Base-by-base conservation (phyloP, 148 eudicot species). In the Vaccinium myrtillus region DNA sequence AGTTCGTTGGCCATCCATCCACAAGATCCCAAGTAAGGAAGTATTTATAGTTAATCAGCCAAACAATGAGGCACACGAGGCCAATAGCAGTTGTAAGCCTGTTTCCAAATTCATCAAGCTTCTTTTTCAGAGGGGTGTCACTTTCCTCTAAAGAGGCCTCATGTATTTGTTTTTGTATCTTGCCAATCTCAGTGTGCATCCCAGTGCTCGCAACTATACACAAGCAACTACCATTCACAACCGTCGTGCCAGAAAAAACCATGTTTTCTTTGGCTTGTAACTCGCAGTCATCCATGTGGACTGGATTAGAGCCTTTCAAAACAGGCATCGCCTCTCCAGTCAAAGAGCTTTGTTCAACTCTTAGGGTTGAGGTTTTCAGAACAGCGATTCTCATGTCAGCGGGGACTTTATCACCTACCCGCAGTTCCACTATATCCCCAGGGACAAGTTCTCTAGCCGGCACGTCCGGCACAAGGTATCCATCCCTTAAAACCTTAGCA, bases 321-420 rank as follows among this genome's bases (percentile, higher is more conserved):
- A 94, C 98, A 21, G 98, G 96, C 94, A 93, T 92, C 0, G 96
- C 89, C 85, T 94, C 98, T 56, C 98, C 98, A 0, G 98, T 94
- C 88, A 94, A 87, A 0, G 98, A 94, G 84, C 98, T 93, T 80
- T 94, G 96, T 80, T 94, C 98, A 6, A 90, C 92, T 84, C 98
- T 89, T 25, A 94, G 73, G 65, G 96, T 94, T 48, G 96, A 92
- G 23, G 96, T 93, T 88, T 90, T 94, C 54, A 94, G 70, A 4
- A 61, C 82, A 2, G 87, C 93, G 36, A 93, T 89, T 75, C 98
- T 88, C 96, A 94, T 91, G 85, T 94, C 98, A 83, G 98, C 94
- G 0, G 98, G 98, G 82, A 91, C 92, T 87, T 93, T 94, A 81
- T 94, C 98, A 51, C 98, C 96, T 2, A 92, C 98, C 18, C 95